Percentiles rank a stretch among this genome's conserved stretches.
These are phyloP conservation scores for Aspergillus ibericus DNA, from an alignment of 2,329 filamentous ascomycete species.

Conservation along the genomic window DNA sequence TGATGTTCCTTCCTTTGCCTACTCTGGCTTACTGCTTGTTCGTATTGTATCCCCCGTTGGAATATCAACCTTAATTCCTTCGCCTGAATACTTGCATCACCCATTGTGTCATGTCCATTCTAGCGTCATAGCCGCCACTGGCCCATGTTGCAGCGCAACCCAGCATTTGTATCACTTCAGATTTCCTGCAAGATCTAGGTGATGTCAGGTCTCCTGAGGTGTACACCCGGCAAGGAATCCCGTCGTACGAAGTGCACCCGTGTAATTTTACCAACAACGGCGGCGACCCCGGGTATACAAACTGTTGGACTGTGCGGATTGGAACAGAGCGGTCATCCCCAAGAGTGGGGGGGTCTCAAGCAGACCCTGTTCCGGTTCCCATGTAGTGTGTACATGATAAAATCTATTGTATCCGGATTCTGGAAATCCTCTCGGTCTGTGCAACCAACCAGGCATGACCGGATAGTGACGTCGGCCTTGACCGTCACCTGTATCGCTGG, in stretches of 20 bases:
- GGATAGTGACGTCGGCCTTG: neutral
- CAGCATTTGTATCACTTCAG: neutral
- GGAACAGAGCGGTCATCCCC: neutral
- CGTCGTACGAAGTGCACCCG: neutral
- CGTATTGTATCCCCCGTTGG: neutral
- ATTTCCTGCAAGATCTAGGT: neutral
- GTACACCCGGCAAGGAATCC: neutral
- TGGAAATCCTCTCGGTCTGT: neutral
- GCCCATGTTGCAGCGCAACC: neutral
- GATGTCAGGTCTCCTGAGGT: too few species aligned
- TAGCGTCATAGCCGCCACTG: neutral
- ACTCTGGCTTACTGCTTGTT: neutral
- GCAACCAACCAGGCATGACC: neutral
- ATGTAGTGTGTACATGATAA: neutral
- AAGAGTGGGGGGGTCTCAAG: neutral
- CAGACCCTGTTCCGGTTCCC: neutral
- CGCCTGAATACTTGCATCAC: neutral
- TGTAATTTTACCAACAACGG: neutral
- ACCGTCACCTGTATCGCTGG: neutral
- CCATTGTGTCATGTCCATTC: neutral
- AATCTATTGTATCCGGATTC: neutral
- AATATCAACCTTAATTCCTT: neutral
- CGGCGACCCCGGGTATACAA: neutral
- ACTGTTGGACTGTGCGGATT: constrained; percentile 7
- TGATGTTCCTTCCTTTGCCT: neutral